These are phyloP conservation scores for Falciphora oryzae DNA, from an alignment of 2,329 filamentous ascomycete species.

Conservation along the genomic window DNA sequence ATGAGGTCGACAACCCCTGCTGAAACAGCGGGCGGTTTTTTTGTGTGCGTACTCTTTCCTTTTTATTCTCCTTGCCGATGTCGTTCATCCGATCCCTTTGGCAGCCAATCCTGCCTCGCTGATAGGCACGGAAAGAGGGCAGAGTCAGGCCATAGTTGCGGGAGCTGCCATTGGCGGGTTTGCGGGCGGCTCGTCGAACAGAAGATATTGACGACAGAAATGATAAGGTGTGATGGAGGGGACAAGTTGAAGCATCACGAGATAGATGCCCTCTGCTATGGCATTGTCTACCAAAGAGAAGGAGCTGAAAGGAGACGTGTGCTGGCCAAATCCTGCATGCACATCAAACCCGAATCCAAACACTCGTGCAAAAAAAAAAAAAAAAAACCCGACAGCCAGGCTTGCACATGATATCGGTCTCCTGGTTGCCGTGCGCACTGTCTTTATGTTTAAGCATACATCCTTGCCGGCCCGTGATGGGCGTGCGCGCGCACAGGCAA, in stretches of 20 bases:
- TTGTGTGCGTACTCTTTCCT: too few relatives aligned
- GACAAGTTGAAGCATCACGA: background rate
- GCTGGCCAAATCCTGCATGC: background rate
- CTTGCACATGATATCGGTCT: background rate
- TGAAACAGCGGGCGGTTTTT: background rate
- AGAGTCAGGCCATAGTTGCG: background rate
- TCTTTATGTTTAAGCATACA: background rate
- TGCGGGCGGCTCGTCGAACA: background rate
- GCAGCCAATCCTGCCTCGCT: background rate
- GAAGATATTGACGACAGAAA: background rate
- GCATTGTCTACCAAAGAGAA: too few relatives aligned
- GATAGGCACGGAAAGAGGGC: background rate
- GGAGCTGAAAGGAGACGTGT: background rate
- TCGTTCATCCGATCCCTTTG: background rate
- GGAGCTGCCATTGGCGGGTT: background rate
- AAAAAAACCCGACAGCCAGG: background rate
- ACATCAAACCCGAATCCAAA: background rate
- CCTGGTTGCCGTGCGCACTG: background rate
- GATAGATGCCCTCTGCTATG: too few relatives aligned
- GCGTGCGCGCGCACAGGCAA: background rate
- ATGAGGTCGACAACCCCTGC: background rate
- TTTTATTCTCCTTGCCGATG: background rate
- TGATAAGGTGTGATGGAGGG: background rate
- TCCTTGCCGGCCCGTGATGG: background rate
- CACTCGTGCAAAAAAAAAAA: background rate